A percentile compares a stretch with the other conserved stretches of the same genome.
Conservation (phyloP, 73 alveolate species). For the Paramecium caudatum region DNA sequence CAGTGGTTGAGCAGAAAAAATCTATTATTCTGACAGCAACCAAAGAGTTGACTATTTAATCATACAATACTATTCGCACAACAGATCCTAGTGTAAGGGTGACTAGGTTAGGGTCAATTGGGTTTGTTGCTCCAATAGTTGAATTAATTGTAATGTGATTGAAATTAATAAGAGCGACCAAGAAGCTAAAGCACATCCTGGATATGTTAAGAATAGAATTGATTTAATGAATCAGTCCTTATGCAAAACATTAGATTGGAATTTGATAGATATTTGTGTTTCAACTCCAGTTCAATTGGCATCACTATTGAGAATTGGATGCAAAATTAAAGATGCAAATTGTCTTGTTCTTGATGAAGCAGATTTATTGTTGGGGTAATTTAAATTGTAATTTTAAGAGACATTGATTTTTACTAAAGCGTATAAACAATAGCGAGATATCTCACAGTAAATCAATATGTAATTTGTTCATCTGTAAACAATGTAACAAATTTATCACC, state of each 20-base stretch:
- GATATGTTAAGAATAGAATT: too few species aligned
- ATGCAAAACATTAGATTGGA: constrained; percentile 38
- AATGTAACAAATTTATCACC: background rate
- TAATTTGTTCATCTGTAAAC: background rate
- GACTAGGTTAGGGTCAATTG: constrained; percentile 21
- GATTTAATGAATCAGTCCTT: constrained; percentile 20
- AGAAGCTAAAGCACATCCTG: background rate
- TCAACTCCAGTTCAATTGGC: constrained; percentile 27
- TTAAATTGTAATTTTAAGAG: background rate
- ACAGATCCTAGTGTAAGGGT: background rate
- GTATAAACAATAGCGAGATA: background rate
- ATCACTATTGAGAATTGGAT: background rate
- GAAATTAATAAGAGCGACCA: background rate
- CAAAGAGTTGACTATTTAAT: background rate
- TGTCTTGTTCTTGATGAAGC: constrained; percentile 35
- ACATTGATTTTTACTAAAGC: background rate
- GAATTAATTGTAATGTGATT: background rate
- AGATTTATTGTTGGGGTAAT: constrained; percentile 50
- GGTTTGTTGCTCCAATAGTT: constrained; percentile 41
- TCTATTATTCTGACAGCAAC: constrained; percentile 27
- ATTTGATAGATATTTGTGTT: constrained; percentile 17
- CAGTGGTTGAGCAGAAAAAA: constrained; percentile 17
- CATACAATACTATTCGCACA: constrained; percentile 2
- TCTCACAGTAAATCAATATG: background rate
- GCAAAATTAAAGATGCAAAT: constrained; percentile 10